Conservation (phyloP, 805 yeast species). For the Metahyphopichia silvanorum region DNA sequence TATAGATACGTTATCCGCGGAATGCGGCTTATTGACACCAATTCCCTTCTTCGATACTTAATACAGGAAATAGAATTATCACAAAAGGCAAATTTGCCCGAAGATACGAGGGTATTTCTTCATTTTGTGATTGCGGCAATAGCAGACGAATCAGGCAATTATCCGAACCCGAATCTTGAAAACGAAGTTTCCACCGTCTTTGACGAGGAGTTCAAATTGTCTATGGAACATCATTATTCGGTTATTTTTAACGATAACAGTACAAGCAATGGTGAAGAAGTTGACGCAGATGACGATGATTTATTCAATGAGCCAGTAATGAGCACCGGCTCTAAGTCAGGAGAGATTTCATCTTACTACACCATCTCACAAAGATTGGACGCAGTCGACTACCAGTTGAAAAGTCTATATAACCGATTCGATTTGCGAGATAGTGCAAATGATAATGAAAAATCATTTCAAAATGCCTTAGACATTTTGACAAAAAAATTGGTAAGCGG, state of each 20-base stretch:
- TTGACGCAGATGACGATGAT: constrained; percentile 14
- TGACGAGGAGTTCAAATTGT: constrained; percentile 10
- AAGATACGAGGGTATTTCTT: constrained; percentile 16
- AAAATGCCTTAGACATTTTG: no score
- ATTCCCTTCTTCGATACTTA: constrained; percentile 7
- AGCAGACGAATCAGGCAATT: constrained; percentile 6
- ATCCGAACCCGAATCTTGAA: background rate
- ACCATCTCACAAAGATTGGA: no score
- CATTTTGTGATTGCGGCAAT: background rate
- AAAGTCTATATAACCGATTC: no score
- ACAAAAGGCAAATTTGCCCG: constrained; percentile 18
- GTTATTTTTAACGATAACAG: constrained; percentile 20
- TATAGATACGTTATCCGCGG: background rate
- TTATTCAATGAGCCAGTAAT: constrained; percentile 12
- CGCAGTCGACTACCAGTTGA: no score
- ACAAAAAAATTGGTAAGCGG: no score
- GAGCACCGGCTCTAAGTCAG: no score
- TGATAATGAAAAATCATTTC: no score
- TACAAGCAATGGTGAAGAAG: constrained; percentile 8
- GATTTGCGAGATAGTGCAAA: no score
- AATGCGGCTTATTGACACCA: constrained; percentile 3
- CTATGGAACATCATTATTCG: constrained; percentile 25
- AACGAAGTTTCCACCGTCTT: background rate
- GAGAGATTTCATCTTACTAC: no score
- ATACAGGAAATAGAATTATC: constrained; percentile 11